Conservation (phyloP, 164 flowering plant genomes). For the Cinnamomum micranthum region DNA sequence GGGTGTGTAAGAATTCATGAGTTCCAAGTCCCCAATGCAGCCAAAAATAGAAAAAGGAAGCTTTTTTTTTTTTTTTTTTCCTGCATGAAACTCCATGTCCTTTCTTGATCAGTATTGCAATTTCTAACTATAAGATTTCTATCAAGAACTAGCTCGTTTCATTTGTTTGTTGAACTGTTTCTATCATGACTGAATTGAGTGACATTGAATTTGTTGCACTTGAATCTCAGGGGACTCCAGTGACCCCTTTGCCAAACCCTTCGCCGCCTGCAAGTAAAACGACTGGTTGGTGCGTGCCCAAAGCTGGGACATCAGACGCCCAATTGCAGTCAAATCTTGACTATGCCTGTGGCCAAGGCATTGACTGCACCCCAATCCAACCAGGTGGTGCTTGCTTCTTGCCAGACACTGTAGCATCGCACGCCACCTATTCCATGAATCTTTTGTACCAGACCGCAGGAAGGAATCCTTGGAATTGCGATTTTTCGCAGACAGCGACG, state of each 20-base stretch:
- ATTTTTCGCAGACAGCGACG: conserved; percentile 64
- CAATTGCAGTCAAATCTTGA: conserved; percentile 66
- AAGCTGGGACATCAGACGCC: conserved; percentile 48
- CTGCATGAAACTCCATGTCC: no score
- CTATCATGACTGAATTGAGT: background rate
- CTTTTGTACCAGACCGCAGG: conserved; percentile 57
- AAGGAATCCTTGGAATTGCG: conserved; percentile 70
- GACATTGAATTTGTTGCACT: background rate
- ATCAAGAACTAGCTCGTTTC: background rate
- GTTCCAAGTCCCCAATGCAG: no score
- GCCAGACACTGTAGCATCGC: conserved; percentile 61
- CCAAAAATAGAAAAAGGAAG: no score
- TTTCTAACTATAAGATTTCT: no score
- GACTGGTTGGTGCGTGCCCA: conserved; percentile 69
- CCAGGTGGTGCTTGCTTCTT: conserved; percentile 73
- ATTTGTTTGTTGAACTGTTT: background rate
- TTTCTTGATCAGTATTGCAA: no score
- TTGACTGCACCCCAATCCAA: conserved; percentile 64
- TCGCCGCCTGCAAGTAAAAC: conserved; percentile 26
- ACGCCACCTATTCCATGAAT: conserved; percentile 86
- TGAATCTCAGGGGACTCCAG: conserved; percentile 10
- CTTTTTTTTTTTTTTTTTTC: no score
- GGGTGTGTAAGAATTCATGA: no score
- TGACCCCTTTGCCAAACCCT: conserved; percentile 17
- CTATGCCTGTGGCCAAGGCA: conserved; percentile 66